Base-by-base conservation (phyloP, 2,329 filamentous ascomycete genomes). In the Cercospora sp. region DNA sequence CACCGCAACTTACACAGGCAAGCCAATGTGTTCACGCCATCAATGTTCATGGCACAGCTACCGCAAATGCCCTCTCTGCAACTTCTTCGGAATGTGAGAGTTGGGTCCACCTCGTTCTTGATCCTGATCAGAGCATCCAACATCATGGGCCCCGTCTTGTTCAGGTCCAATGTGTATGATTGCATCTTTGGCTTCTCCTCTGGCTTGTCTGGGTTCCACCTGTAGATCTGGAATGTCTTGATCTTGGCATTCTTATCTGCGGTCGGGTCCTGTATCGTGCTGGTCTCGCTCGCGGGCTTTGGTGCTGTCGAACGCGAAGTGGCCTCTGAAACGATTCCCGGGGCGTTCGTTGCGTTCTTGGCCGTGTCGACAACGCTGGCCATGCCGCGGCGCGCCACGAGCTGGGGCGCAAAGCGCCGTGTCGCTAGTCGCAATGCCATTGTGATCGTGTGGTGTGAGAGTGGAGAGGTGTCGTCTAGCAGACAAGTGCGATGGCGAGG, bases 41-140 rank as follows among this genome's bases (percentile, higher is more conserved):
- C 96, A 81, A 99, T 98, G 87, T 99, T 99, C 95, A 99, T 99
- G 74, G 95, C 95, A 81, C 95, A 99, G 82, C 92, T 96, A 74
- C 95, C 95, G 80, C 95, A 99, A 78, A 99, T 99, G 75, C 95
- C 95, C 87, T 99, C 95, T 83, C 95, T 87, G 85, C 95, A 99
- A 82, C 92, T 96, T 81, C 95, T 85, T 80, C 95, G 89, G 87
- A 99, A 99, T 64, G 95, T 98, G 77, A 99, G 83, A 57, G 95
- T 98, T 62, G 95, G 93, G 82, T 99, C 95, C 72, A 96, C 83
- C 87, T 99, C 95, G 82, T 99, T 99, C 91, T 99, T 99, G 84
- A 99, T 97, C 77, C 94, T 87, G 81, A 99, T 95, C 77, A 99
- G 85, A 66, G 95, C 95, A 81, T 99, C 95, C 77, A 99, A 84